Conservation (phyloP, 208 protist genomes). For the Leishmania mexicana region DNA sequence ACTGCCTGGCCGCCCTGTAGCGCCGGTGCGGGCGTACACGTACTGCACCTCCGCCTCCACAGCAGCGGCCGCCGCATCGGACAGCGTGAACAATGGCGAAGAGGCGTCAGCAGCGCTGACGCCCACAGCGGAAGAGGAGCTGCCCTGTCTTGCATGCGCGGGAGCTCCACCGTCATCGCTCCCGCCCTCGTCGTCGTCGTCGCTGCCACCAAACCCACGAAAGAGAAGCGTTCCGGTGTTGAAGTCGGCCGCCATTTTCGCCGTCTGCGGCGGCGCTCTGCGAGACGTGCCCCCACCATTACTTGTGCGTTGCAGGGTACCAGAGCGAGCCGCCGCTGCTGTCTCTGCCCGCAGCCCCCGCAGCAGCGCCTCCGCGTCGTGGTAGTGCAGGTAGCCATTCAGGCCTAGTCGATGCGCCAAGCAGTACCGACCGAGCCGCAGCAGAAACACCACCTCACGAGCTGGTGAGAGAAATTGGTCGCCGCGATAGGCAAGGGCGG, state of each 20-base stretch:
- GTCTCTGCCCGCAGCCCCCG: slow-evolving; percentile 19
- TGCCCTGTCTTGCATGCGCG: background rate
- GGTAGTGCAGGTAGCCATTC: slow-evolving; percentile 53
- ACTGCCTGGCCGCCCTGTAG: background rate
- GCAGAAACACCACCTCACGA: slow-evolving; percentile 49
- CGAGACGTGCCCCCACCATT: background rate
- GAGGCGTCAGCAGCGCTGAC: background rate
- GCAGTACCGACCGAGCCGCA: slow-evolving; percentile 64
- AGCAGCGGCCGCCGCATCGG: slow-evolving; percentile 23
- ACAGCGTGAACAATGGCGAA: background rate
- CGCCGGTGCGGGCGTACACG: slow-evolving; percentile 19
- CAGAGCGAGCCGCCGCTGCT: slow-evolving; percentile 1
- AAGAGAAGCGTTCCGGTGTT: slow-evolving; percentile 80
- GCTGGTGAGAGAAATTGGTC: slow-evolving; percentile 41
- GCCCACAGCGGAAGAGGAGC: background rate
- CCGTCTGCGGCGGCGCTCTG: background rate
- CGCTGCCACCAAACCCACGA: slow-evolving; percentile 55
- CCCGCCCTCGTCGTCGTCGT: slow-evolving; percentile 25
- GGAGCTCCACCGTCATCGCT: slow-evolving; percentile 1
- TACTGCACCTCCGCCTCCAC: slow-evolving; percentile 38
- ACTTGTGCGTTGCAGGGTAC: background rate
- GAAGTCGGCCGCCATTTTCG: slow-evolving; percentile 67
- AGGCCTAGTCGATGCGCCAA: slow-evolving; percentile 50
- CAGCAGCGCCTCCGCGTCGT: slow-evolving; percentile 52
- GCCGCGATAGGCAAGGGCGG: slow-evolving; percentile 40